Conservation (phyloP, 2,329 filamentous ascomycete species). For the Neofusicoccum sp. region DNA sequence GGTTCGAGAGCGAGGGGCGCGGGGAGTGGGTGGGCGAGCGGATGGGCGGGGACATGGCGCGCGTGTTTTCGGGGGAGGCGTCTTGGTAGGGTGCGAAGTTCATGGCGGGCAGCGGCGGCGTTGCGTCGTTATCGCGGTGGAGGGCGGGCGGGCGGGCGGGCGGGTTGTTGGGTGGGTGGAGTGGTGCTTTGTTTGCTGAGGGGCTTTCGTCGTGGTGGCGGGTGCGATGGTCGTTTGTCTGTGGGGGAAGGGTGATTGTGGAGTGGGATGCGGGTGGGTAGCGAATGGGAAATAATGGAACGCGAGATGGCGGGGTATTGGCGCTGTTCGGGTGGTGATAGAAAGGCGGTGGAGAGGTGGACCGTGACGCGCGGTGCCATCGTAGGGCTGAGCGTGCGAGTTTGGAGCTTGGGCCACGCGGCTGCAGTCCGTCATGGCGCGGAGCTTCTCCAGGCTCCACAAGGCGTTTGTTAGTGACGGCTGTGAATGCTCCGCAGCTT, state of each 20-base stretch:
- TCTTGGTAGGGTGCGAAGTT: slow-evolving; percentile 97
- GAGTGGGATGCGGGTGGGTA: background rate
- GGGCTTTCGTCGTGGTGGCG: background rate
- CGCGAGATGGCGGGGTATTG: slow-evolving; percentile 3
- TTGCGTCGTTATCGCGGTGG: background rate
- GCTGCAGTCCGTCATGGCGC: too few relatives aligned
- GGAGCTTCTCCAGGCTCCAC: too few relatives aligned
- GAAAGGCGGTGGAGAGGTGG: slow-evolving; percentile 19
- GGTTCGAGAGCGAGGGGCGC: slow-evolving; percentile 50
- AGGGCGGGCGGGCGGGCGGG: background rate
- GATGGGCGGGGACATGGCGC: slow-evolving; percentile 73
- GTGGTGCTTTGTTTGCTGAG: background rate
- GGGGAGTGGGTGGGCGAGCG: slow-evolving; percentile 43
- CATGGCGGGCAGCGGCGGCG: background rate
- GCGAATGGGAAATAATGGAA: background rate
- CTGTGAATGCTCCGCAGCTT: too few relatives aligned
- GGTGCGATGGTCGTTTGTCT: background rate
- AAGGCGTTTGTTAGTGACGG: too few relatives aligned
- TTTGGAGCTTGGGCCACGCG: slow-evolving; percentile 11
- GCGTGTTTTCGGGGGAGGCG: slow-evolving; percentile 80
- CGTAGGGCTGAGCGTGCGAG: slow-evolving; percentile 15
- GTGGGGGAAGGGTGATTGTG: background rate
- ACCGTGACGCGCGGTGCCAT: background rate
- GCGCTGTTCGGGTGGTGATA: background rate
- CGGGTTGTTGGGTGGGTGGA: background rate